Percentiles rank a stretch among this genome's conserved stretches.
These are phyloP conservation scores for Arbutus unedo DNA, from an alignment of 148 eudicot species.

Conservation along the genomic window DNA sequence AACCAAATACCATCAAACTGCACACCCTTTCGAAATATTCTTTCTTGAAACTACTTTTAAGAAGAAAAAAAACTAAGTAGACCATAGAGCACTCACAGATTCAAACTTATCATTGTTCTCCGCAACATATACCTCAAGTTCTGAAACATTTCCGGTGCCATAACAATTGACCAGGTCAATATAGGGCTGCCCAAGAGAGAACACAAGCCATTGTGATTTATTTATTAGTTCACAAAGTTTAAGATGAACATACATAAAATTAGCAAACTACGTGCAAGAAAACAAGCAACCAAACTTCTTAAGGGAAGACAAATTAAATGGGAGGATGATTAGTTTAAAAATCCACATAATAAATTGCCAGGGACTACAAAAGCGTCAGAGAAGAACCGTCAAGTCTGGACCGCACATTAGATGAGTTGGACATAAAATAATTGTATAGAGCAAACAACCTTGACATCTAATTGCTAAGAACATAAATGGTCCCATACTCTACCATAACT, in stretches of 20 bases:
- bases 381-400: not conserved
- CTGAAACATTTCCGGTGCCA: constrained; percentile 58
- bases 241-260: not conserved
- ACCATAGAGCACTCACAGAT: constrained; percentile 44
- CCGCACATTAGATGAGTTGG: not conserved
- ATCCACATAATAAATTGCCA: too few relatives aligned
- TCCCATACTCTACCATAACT: not conserved
- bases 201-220: not conserved
- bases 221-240: not conserved
- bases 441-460: not conserved
- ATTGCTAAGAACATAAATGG: not conserved
- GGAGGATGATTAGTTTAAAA: not conserved
- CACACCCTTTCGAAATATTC: not conserved
- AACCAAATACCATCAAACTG: not conserved
- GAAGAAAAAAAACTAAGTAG: not conserved
- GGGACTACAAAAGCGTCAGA: not conserved
- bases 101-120: constrained; percentile 66
- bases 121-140: constrained; percentile 53
- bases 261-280: not conserved
- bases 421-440: not conserved
- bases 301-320: not conserved
- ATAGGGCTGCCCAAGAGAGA: constrained; percentile 50
- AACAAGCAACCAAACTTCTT: not conserved
- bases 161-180: constrained; percentile 69
- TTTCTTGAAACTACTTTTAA: not conserved